These are phyloP conservation scores for Mycosarcoma maydis DNA, from an alignment of 1,284 basidiomycete species.

Conservation along the genomic window DNA sequence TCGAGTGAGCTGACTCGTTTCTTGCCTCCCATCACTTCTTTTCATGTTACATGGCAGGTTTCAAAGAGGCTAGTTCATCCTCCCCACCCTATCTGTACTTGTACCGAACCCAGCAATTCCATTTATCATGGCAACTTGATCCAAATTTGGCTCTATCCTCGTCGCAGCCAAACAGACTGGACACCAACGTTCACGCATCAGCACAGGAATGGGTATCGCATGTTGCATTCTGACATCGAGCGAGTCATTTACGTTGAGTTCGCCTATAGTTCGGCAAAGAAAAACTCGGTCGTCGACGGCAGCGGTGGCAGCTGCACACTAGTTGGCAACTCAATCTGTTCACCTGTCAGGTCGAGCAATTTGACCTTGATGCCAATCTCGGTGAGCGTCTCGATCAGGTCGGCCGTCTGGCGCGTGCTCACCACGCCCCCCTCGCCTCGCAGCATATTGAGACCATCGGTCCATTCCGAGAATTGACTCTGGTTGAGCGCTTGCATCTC, in stretches of 20 bases:
- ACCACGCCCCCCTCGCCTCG: slow-evolving; percentile 57
- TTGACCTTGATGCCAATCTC: slow-evolving; percentile 95
- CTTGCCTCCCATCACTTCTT: too few relatives aligned
- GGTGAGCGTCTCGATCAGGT: slow-evolving; percentile 72
- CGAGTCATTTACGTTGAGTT: background rate
- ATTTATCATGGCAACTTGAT: too few relatives aligned
- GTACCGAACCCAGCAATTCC: slow-evolving; percentile 10
- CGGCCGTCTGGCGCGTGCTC: slow-evolving; percentile 60
- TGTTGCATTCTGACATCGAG: too few relatives aligned
- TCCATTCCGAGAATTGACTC: slow-evolving; percentile 92
- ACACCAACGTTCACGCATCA: too few relatives aligned
- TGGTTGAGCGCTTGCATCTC: slow-evolving; percentile 87
- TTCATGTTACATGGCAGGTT: too few relatives aligned
- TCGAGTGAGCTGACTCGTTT: too few relatives aligned
- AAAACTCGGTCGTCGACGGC: slow-evolving; percentile 58
- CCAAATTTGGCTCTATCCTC: too few relatives aligned
- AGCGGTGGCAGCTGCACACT: slow-evolving; percentile 45
- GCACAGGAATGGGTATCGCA: too few relatives aligned
- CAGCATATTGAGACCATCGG: slow-evolving; percentile 87
- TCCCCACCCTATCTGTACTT: slow-evolving; percentile 26
- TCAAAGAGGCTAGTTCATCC: slow-evolving; percentile 16
- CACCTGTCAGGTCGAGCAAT: slow-evolving; percentile 72
- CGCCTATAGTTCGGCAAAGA: slow-evolving; percentile 59
- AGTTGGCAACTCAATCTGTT: slow-evolving; percentile 55
- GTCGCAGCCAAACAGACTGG: too few relatives aligned